Evolutionary conservation across 495 filamentous ascomycete species (phyloP).

Genomic region (Trichodelitschia bisporula): DNA sequence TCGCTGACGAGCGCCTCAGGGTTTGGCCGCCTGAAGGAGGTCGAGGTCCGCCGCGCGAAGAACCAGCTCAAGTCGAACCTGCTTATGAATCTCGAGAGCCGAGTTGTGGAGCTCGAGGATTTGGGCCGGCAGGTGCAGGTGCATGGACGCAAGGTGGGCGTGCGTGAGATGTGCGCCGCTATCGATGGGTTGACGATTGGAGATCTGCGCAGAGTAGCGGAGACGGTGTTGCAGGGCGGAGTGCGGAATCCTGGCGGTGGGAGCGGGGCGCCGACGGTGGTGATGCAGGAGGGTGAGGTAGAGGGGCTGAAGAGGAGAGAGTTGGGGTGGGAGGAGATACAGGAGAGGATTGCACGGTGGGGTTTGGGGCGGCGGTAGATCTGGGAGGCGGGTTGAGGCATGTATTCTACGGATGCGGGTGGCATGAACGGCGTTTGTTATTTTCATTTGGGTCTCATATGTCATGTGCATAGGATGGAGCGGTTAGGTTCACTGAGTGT

Average conservation of each 20-base stretch:
- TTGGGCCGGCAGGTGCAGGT: conserved; percentile 89
- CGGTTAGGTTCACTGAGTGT: too few relatives aligned
- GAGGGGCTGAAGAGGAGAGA: conserved; percentile 22
- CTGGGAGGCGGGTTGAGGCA: too few relatives aligned
- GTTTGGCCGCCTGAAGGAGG: conserved; percentile 28
- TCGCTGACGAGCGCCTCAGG: conserved; percentile 24
- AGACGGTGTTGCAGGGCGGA: conserved; percentile 48
- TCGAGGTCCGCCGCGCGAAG: conserved; percentile 87
- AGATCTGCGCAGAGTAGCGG: conserved; percentile 71
- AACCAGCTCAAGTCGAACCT: conserved; percentile 81
- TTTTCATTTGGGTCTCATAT: too few relatives aligned
- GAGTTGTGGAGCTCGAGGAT: conserved; percentile 98
- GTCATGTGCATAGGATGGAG: too few relatives aligned
- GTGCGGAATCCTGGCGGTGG: conserved; percentile 54
- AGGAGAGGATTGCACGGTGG: conserved; percentile 64
- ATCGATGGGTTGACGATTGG: conserved; percentile 62
- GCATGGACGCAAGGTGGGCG: conserved; percentile 71
- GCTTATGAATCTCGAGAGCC: conserved; percentile 91
- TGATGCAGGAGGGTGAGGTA: conserved; percentile 43
- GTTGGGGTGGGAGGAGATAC: conserved; percentile 72
- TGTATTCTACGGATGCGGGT: too few relatives aligned
- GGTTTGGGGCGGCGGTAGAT: conserved; percentile 47
- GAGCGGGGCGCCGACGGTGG: conserved; percentile 80
- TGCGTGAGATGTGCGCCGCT: conserved; percentile 72
- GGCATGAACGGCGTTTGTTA: too few relatives aligned